Evolutionary conservation across 352 stramenopile genomes (phyloP).

Genomic region (Poterioochromonas sp.): DNA sequence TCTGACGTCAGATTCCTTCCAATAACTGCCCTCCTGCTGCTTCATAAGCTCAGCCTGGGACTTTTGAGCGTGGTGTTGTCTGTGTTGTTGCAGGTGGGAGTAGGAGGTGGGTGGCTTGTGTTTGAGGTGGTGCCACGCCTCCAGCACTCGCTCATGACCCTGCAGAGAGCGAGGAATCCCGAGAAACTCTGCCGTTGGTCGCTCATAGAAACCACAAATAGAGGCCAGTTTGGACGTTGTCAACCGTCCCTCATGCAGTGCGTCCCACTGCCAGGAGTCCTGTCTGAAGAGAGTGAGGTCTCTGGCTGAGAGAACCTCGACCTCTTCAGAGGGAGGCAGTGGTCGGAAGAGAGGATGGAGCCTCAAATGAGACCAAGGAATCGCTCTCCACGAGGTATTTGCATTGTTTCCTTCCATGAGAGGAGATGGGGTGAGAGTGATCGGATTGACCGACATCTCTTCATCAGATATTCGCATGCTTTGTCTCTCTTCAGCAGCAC

Average conservation of each 20-base stretch:
- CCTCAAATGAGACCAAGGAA: background rate
- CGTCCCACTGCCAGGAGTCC: conserved; percentile 60
- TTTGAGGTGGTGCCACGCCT: background rate
- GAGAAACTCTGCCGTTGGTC: conserved; percentile 44
- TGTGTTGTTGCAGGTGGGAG: no score
- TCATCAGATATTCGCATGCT: no score
- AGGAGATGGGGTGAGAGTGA: no score
- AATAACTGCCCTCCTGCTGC: no score
- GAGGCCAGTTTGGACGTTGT: conserved; percentile 53
- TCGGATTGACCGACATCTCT: no score
- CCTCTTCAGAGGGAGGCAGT: background rate
- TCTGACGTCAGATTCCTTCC: no score
- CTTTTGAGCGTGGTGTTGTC: no score
- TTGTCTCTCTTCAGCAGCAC: no score
- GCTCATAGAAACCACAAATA: conserved; percentile 52
- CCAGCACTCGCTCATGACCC: conserved; percentile 7
- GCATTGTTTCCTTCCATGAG: background rate
- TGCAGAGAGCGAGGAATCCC: conserved; percentile 49
- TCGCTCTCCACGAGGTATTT: background rate
- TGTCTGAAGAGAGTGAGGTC: conserved; percentile 56
- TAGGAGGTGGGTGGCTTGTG: background rate
- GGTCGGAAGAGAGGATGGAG: background rate
- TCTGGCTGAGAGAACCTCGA: conserved; percentile 44
- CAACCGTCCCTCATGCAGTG: conserved; percentile 53
- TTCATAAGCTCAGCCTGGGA: no score